Evolutionary conservation across 176 grass and related monocot genomes (phyloP).

Genomic region (Lolium rigidum): DNA sequence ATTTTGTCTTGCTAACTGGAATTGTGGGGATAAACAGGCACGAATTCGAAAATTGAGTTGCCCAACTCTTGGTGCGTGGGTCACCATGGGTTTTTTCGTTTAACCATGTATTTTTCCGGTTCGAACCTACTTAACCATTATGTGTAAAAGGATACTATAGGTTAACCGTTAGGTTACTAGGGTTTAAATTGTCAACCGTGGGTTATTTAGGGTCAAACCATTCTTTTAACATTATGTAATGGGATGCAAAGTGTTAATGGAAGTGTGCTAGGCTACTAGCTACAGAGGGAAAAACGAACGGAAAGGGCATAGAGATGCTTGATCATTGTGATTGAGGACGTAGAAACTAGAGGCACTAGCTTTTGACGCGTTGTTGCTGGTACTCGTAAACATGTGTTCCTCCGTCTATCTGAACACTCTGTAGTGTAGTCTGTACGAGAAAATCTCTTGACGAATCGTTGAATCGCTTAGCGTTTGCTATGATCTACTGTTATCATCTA

Average conservation of each 20-base stretch:
- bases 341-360: background rate
- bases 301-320: background rate
- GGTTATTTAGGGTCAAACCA: no score
- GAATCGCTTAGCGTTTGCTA: slow-evolving; percentile 1
- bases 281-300: background rate
- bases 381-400: background rate
- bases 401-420: background rate
- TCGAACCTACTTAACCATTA: no score
- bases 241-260: no score
- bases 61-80: slow-evolving; percentile 63
- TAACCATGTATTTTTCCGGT: no score
- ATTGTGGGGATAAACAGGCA: background rate
- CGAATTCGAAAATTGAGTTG: background rate
- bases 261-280: no score
- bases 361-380: background rate
- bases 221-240: no score
- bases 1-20: slow-evolving; percentile 4
- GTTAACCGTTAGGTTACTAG: no score
- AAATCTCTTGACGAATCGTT: background rate
- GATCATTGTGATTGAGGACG: background rate
- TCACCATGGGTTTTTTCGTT: no score
- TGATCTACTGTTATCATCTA: background rate
- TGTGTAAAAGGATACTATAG: no score
- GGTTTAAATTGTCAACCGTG: no score
- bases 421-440: background rate